Evolutionary conservation across 352 stramenopile species (phyloP).

Genomic region (Plasmopara halstedii): DNA sequence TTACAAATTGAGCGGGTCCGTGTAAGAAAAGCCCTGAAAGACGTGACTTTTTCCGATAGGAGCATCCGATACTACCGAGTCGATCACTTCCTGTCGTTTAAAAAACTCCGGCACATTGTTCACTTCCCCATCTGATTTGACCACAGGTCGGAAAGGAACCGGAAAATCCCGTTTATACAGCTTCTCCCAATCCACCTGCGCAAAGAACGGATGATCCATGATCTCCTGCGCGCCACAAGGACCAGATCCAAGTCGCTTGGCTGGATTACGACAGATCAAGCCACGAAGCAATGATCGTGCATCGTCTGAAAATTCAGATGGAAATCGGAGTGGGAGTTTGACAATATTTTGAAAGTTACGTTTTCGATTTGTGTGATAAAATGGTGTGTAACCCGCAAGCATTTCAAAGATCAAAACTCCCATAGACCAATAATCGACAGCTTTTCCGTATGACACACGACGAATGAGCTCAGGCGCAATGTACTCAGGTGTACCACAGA

Average conservation of each 20-base stretch:
- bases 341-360: conserved; percentile 87
- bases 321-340: conserved; percentile 61
- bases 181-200: conserved; percentile 62
- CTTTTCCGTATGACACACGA: conserved; percentile 59
- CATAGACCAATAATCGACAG: conserved; percentile 86
- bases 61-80: conserved; percentile 53
- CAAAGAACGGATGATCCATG: conserved; percentile 83
- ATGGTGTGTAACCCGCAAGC: conserved; percentile 71
- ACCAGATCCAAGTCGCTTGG: conserved; percentile 65
- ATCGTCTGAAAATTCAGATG: conserved; percentile 68
- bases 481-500: conserved; percentile 82
- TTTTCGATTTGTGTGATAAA: conserved; percentile 70
- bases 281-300: conserved; percentile 65
- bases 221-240: conserved; percentile 65
- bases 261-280: conserved; percentile 65
- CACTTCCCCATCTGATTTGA: conserved; percentile 63
- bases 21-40: conserved; percentile 76
- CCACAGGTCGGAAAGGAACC: conserved; percentile 57
- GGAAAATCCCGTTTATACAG: conserved; percentile 67
- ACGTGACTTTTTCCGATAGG: conserved; percentile 60
- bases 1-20: conserved; percentile 57
- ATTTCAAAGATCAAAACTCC: conserved; percentile 84
- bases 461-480: conserved; percentile 77
- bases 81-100: conserved; percentile 66
- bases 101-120: conserved; percentile 80